These are phyloP conservation scores for Luzula sylvatica DNA, from an alignment of 176 grass and related monocot species.

Conservation along the genomic window DNA sequence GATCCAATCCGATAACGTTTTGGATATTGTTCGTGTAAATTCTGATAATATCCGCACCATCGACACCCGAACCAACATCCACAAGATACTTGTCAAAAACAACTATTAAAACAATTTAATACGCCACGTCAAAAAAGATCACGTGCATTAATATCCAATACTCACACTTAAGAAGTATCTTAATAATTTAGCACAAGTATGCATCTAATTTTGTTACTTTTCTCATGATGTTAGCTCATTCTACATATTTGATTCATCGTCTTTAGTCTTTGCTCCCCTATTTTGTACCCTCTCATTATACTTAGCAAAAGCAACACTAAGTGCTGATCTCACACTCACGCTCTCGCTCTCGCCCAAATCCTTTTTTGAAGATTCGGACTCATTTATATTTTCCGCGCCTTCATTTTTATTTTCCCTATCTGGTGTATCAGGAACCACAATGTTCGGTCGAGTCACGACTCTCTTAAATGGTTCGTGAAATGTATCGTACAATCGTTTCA, in stretches of 20 bases:
- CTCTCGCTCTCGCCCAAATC: too few relatives aligned
- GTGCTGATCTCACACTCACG: conserved; percentile 45
- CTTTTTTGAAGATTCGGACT: conserved; percentile 6
- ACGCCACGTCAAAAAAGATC: too few relatives aligned
- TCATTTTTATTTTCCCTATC: conserved; percentile 36
- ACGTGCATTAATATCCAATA: not conserved
- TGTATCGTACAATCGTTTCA: conserved; percentile 77
- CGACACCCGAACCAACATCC: too few relatives aligned
- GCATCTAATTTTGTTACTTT: too few relatives aligned
- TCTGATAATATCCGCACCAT: too few relatives aligned
- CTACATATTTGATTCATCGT: conserved; percentile 24
- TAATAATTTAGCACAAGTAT: too few relatives aligned
- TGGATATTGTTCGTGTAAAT: too few relatives aligned
- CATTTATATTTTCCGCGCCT: conserved; percentile 18
- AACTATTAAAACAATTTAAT: too few relatives aligned
- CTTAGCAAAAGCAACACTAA: conserved; percentile 62
- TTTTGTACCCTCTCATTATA: conserved; percentile 55
- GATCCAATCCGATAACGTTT: too few relatives aligned
- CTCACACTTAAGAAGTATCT: not conserved
- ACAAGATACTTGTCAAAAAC: too few relatives aligned
- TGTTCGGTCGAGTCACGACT: conserved; percentile 23
- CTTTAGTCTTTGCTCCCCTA: conserved; percentile 24
- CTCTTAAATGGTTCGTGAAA: conserved; percentile 91
- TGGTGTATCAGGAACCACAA: conserved; percentile 49
- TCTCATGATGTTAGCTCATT: not conserved